Conservation (phyloP, 768 basidiomycete genomes). For the Fibroporia radiculosa region DNA sequence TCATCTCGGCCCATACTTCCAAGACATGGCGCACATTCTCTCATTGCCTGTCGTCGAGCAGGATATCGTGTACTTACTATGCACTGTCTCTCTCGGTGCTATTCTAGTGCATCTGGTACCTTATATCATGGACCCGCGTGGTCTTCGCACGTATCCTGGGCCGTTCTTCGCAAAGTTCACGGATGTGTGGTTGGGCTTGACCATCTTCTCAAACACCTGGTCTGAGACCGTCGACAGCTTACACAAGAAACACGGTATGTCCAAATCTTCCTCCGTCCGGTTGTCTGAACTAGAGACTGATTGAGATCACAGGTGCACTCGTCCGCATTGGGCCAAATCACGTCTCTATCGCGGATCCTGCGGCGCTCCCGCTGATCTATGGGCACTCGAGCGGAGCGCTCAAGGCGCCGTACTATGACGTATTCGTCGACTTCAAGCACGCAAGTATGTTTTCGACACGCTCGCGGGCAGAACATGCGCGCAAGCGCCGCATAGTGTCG, state of each 20-base stretch:
- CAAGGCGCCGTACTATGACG: slow-evolving; percentile 34
- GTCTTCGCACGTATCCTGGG: slow-evolving; percentile 27
- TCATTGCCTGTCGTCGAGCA: too few species aligned
- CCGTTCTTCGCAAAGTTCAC: slow-evolving; percentile 30
- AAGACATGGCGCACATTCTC: too few species aligned
- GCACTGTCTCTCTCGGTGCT: too few species aligned
- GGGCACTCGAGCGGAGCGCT: slow-evolving; percentile 33
- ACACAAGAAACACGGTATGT: slow-evolving; percentile 37
- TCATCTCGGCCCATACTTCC: too few species aligned
- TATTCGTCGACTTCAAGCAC: slow-evolving; percentile 24
- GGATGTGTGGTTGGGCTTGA: slow-evolving; percentile 32
- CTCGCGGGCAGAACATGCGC: slow-evolving; percentile 65
- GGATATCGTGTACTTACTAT: too few species aligned
- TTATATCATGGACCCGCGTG: slow-evolving; percentile 25
- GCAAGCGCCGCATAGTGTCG: slow-evolving; percentile 81
- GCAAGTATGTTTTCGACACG: slow-evolving; percentile 67
- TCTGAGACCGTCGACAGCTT: slow-evolving; percentile 28
- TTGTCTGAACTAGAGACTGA: neutral
- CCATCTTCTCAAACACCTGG: slow-evolving; percentile 26
- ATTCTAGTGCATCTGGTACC: slow-evolving; percentile 22
- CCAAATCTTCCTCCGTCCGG: slow-evolving; percentile 6
- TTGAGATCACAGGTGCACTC: slow-evolving; percentile 26
- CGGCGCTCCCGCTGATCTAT: slow-evolving; percentile 33
- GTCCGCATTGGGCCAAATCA: slow-evolving; percentile 34
- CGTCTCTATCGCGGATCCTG: slow-evolving; percentile 34